Percentiles rank a stretch among this genome's conserved stretches.
Evolutionary conservation across 179 eudicot species (phyloP).

Genomic region (Amaranthus tricolor): DNA sequence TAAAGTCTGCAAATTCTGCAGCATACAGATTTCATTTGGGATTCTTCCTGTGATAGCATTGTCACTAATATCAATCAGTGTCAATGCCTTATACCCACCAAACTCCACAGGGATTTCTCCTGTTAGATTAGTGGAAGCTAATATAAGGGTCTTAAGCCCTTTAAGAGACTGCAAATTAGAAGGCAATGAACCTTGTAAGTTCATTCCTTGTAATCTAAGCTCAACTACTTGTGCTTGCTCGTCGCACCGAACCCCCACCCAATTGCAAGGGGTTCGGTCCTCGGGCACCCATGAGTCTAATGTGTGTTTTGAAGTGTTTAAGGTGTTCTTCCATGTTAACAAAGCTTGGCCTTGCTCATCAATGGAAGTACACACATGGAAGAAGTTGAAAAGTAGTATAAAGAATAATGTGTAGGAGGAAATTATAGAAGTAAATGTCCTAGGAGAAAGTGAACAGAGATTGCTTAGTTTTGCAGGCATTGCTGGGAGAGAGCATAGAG

Average conservation of each 20-base stretch:
- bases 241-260: constrained; percentile 67
- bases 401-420: constrained; percentile 27
- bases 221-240: constrained; percentile 37
- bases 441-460: constrained; percentile 32
- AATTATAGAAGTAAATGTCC: constrained; percentile 11
- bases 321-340: constrained; percentile 61
- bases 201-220: constrained; percentile 43
- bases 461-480: constrained; percentile 55
- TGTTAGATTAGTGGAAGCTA: constrained; percentile 68
- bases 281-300: constrained; percentile 53
- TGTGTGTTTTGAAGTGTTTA: constrained; percentile 43
- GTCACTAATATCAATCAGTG: constrained; percentile 53
- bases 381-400: constrained; percentile 28
- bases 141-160: constrained; percentile 36
- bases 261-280: constrained; percentile 56
- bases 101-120: constrained; percentile 66
- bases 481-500: constrained; percentile 37
- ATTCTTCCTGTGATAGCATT: constrained; percentile 62
- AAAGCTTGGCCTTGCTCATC: constrained; percentile 78
- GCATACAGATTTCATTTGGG: constrained; percentile 60
- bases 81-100: constrained; percentile 50
- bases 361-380: constrained; percentile 48
- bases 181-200: constrained; percentile 68
- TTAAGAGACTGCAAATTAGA: constrained; percentile 49
- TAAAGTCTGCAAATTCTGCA: constrained; percentile 42